phyloP scores from a whole-genome alignment of 345 rosid species.

The Luvunga scandens region DNA sequence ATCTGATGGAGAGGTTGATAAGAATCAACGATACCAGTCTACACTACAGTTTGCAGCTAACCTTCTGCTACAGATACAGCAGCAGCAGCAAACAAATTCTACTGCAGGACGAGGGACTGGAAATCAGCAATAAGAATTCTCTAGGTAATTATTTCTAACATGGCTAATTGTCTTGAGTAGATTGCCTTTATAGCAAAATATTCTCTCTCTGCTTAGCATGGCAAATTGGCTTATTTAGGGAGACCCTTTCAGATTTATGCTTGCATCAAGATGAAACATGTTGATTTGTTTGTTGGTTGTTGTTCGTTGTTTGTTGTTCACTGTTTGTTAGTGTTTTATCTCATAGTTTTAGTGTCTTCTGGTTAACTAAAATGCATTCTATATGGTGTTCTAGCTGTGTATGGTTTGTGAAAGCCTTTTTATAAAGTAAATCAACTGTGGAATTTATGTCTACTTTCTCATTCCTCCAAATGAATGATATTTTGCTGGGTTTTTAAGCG shows the following conservation, averaged over 20 bases:
- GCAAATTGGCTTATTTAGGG: constrained; percentile 3
- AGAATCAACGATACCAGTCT: constrained; percentile 86
- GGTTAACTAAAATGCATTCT: constrained; percentile 3
- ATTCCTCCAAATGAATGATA: background rate
- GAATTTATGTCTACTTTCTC: background rate
- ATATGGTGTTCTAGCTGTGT: background rate
- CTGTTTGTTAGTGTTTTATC: background rate
- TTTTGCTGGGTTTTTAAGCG: background rate
- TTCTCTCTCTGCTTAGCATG: background rate
- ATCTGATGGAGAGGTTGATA: constrained; percentile 67
- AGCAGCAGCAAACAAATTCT: constrained; percentile 42
- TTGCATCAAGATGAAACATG: constrained; percentile 2
- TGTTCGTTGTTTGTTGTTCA: background rate
- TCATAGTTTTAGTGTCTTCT: background rate
- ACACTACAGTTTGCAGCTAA: constrained; percentile 89
- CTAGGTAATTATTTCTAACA: constrained; percentile 37
- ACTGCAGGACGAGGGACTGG: constrained; percentile 45
- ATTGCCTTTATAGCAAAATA: background rate
- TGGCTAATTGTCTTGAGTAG: constrained; percentile 9
- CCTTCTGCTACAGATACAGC: constrained; percentile 87
- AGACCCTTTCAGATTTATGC: background rate
- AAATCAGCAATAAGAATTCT: constrained; percentile 25
- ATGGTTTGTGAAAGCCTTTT: background rate
- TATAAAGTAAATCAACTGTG: background rate
- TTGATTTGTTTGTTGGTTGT: constrained; percentile 5